A percentile compares a stretch with the other conserved stretches of the same genome.
These are phyloP conservation scores for Aspergillus oerlinghausenensis DNA, from an alignment of 2,329 filamentous ascomycete genomes.

Conservation along the genomic window DNA sequence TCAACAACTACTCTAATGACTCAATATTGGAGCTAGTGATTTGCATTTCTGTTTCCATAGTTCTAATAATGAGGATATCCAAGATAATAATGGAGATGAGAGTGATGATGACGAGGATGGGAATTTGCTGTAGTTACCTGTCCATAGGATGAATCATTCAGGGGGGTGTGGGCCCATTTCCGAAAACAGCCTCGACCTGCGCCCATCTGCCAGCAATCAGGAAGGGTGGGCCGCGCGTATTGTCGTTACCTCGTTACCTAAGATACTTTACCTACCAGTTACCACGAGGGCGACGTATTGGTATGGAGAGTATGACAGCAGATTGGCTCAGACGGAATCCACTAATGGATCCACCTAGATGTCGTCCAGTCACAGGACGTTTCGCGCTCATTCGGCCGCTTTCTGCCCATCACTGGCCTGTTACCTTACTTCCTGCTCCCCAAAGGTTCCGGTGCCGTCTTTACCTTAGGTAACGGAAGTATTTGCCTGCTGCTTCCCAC, in stretches of 20 bases:
- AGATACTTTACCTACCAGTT: not conserved
- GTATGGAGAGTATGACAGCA: constrained; percentile 12
- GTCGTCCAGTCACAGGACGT: constrained; percentile 8
- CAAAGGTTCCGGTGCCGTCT: constrained; percentile 17
- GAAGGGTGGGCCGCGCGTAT: constrained; percentile 11
- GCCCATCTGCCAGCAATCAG: not conserved
- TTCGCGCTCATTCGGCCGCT: constrained; percentile 21
- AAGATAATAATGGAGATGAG: not conserved
- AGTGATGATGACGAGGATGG: not conserved
- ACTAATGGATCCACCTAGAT: not conserved
- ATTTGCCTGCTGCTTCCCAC: constrained; percentile 8
- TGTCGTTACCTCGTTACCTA: constrained; percentile 18
- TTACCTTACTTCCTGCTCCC: constrained; percentile 5
- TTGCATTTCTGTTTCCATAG: not conserved
- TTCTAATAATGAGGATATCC: not conserved
- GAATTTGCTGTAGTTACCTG: not conserved
- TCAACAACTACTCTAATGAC: not conserved
- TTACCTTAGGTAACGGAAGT: constrained; percentile 9
- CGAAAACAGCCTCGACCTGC: not conserved
- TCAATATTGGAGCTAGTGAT: not conserved
- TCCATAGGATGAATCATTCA: not conserved
- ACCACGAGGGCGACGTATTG: constrained; percentile 3
- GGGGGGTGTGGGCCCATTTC: not conserved
- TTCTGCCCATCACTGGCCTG: constrained; percentile 12
- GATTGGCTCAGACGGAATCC: constrained; percentile 6